phyloP scores from a whole-genome alignment of 352 stramenopile genomes.

The Pythium vanterpoolii region DNA sequence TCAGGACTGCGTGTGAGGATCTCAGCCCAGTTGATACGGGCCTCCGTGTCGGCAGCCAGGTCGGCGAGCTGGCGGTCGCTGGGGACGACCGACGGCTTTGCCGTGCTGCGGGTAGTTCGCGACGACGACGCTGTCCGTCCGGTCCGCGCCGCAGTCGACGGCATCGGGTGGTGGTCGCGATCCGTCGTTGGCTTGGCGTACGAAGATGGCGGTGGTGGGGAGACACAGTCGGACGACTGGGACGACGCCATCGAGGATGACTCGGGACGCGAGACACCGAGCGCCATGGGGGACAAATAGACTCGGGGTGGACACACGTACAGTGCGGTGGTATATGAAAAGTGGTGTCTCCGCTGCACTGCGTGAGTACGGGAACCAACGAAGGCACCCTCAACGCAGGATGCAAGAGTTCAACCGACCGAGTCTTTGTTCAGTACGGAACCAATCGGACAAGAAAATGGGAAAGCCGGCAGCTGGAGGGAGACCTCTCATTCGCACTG shows the following conservation, averaged over 20 bases:
- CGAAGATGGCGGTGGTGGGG: too few relatives aligned
- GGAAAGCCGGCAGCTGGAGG: too few relatives aligned
- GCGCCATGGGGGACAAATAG: not conserved
- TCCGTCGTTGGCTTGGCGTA: not conserved
- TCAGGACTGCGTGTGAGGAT: conserved; percentile 1
- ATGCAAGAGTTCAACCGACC: too few relatives aligned
- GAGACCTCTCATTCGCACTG: too few relatives aligned
- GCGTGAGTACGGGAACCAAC: too few relatives aligned
- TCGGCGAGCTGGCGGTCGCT: conserved; percentile 8
- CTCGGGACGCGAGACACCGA: not conserved
- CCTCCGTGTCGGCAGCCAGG: not conserved
- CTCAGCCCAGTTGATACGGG: not conserved
- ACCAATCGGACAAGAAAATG: too few relatives aligned
- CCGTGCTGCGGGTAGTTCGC: not conserved
- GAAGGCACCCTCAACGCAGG: too few relatives aligned
- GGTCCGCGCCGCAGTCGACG: not conserved
- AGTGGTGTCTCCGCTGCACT: too few relatives aligned
- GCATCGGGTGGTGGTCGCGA: not conserved
- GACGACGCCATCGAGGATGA: not conserved
- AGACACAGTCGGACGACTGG: not conserved
- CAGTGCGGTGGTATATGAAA: too few relatives aligned
- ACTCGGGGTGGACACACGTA: too few relatives aligned
- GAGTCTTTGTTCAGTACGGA: too few relatives aligned
- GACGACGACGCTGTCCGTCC: not conserved
- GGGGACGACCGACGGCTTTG: not conserved